These are phyloP conservation scores for Neopestalotiopsis sp. DNA, from an alignment of 2,329 filamentous ascomycete genomes.

Conservation along the genomic window DNA sequence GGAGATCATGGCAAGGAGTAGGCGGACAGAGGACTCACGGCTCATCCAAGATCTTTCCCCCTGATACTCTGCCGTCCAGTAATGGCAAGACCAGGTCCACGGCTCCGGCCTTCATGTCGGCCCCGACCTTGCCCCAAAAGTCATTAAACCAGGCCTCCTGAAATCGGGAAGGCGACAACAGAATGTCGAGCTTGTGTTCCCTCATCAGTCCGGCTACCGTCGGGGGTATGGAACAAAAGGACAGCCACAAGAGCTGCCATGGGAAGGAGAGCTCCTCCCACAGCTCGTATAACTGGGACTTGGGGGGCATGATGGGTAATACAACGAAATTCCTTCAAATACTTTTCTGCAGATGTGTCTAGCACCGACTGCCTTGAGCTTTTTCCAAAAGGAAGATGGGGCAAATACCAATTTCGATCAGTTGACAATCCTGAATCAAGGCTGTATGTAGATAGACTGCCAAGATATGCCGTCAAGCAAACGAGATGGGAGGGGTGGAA, in stretches of 20 bases:
- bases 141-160: constrained; percentile 61
- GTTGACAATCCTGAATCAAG: no score
- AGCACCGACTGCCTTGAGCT: no score
- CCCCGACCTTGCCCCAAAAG: constrained; percentile 65
- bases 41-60: constrained; percentile 42
- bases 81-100: constrained; percentile 56
- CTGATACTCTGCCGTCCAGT: constrained; percentile 53
- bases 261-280: constrained; percentile 13
- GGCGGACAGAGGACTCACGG: constrained; percentile 16
- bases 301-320: not conserved
- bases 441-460: not conserved
- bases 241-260: constrained; percentile 6
- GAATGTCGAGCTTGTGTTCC: constrained; percentile 38
- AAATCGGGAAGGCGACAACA: constrained; percentile 49
- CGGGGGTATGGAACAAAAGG: constrained; percentile 49
- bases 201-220: constrained; percentile 53
- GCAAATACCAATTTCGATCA: no score
- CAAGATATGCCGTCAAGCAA: not conserved
- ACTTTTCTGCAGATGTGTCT: no score
- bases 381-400: no score
- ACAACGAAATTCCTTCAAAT: no score
- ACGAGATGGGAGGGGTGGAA: no score
- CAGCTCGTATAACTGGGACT: not conserved
- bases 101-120: constrained; percentile 49
- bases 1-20: no score